Evolutionary conservation across 352 stramenopile genomes (phyloP).

Genomic region (Phytophthora foliorum): DNA sequence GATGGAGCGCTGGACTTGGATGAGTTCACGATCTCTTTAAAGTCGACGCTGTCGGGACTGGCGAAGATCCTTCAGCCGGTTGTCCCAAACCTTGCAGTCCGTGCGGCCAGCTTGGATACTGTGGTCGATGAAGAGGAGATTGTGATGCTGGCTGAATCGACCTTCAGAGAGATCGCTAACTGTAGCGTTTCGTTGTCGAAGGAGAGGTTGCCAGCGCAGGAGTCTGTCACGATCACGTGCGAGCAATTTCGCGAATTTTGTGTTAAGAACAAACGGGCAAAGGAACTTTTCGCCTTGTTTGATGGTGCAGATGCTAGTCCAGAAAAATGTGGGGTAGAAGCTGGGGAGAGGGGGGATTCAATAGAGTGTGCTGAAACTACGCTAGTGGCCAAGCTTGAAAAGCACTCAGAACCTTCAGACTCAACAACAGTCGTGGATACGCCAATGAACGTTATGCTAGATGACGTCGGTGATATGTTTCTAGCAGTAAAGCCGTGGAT

Average conservation of each 20-base stretch:
- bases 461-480: conserved; percentile 79
- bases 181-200: conserved; percentile 32
- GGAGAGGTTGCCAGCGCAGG: conserved; percentile 25
- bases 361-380: conserved; percentile 15
- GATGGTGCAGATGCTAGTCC: conserved; percentile 48
- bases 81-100: conserved; percentile 6
- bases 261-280: conserved; percentile 66
- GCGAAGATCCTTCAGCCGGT: conserved; percentile 67
- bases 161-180: conserved; percentile 78
- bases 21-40: conserved; percentile 90
- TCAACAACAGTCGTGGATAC: conserved; percentile 7
- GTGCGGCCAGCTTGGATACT: background rate
- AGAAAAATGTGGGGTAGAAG: conserved; percentile 8
- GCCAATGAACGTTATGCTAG: conserved; percentile 1
- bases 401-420: conserved; percentile 13
- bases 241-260: conserved; percentile 86
- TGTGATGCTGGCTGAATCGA: conserved; percentile 61
- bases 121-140: conserved; percentile 76
- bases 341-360: conserved; percentile 10
- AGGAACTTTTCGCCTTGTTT: conserved; percentile 73
- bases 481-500: conserved; percentile 90
- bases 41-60: conserved; percentile 82
- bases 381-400: conserved; percentile 34
- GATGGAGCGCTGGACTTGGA: conserved; percentile 82
- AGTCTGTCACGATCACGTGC: conserved; percentile 64